phyloP scores from a whole-genome alignment of 768 basidiomycete species.

The Boletus tomentosulus region DNA sequence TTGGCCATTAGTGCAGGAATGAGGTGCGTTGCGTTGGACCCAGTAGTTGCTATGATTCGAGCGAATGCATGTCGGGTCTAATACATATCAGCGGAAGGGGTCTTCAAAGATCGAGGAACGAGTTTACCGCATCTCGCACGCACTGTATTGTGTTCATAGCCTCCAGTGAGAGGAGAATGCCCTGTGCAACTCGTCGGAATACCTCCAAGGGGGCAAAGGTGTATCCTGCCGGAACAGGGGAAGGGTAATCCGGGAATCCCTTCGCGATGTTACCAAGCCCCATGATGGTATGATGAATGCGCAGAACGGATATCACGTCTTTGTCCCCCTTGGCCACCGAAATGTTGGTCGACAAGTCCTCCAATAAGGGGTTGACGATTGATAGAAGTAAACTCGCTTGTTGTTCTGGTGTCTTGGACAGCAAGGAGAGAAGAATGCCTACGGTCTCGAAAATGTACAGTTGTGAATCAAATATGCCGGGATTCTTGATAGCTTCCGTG shows the following conservation, averaged over 20 bases:
- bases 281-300: slow-evolving; percentile 90
- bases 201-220: slow-evolving; percentile 69
- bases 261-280: slow-evolving; percentile 93
- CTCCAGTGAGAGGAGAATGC: slow-evolving; percentile 81
- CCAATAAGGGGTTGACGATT: slow-evolving; percentile 77
- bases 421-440: slow-evolving; percentile 78
- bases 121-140: slow-evolving; percentile 86
- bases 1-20: slow-evolving; percentile 88
- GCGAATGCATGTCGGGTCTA: slow-evolving; percentile 94
- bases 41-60: slow-evolving; percentile 85
- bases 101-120: background rate
- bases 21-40: slow-evolving; percentile 77
- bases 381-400: slow-evolving; percentile 69
- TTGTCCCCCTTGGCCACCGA: slow-evolving; percentile 52
- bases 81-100: slow-evolving; percentile 7
- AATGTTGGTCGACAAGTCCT: slow-evolving; percentile 59
- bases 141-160: slow-evolving; percentile 83
- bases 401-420: slow-evolving; percentile 61
- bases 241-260: slow-evolving; percentile 91
- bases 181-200: slow-evolving; percentile 82
- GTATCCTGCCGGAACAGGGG: slow-evolving; percentile 60
- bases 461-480: slow-evolving; percentile 79
- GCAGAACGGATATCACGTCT: slow-evolving; percentile 76
- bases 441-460: slow-evolving; percentile 92
- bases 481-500: slow-evolving; percentile 71